Evolutionary conservation across 371 early-diverging fungal species (phyloP), one percentile per base, ranked within the genome.

Genomic region (Nematocida sp.): DNA sequence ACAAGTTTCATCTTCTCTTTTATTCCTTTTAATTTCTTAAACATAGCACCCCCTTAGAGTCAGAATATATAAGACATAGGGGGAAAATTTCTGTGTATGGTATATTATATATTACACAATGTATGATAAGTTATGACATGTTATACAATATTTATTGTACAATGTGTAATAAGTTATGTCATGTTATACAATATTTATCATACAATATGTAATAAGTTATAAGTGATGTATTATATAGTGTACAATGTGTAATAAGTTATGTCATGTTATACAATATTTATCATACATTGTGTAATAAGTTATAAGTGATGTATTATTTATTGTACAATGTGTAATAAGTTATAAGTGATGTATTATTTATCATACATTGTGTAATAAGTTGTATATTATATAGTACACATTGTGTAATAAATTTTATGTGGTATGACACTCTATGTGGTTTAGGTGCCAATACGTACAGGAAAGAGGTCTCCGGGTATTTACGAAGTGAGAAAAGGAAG

Each of bases 381-480:
- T 33, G 2, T 33, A 33, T 2, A 33, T 33, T 33, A 33, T 33
- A 2, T 33, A 33, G 1, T 2, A 2, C 0, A 33, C 33, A 33
- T 0, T 33, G 33, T 33, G 33, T 33, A 33, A 33, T 33, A 33
- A 33, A 2, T 33, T 33, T 33, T 33, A 33, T 33, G 33, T 33
- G 33, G 33, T 33, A 33, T 33, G 33, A 33, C 33, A 33, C 33
- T 33, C 33, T 33, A 2, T 33, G 33, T 2, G 2, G 33, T 33
- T 33, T 33, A 76, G 13, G 11, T 9, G 39, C 25, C 13, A n/a
- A 46, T 23, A 40, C 6, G 15, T 47, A 13, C 39, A 57, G 15
- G 40, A 39, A 67, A 33, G 40, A 70, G 39, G 33, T 70, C 42
- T n/a, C 1, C 18, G 80, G 80, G 25, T 55, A 42, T 9, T 39